phyloP scores from a whole-genome alignment of 306 rosid species.

The Potentilla sterilis region DNA sequence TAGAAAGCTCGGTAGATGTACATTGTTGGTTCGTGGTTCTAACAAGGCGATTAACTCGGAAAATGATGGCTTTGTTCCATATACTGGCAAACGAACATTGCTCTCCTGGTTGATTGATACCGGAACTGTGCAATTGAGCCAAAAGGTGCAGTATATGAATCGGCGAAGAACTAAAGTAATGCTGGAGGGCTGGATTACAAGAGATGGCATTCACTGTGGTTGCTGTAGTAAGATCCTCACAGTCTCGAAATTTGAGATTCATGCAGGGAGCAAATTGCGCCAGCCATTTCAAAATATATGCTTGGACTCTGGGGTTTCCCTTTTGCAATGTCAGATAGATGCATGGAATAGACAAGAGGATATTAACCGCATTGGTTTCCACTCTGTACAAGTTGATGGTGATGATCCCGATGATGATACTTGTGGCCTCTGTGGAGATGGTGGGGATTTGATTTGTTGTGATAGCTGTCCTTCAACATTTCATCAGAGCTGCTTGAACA shows the following conservation, averaged over 20 bases:
- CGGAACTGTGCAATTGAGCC: conserved; percentile 70
- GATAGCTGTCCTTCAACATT: conserved; percentile 97
- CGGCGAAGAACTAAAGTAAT: conserved; percentile 69
- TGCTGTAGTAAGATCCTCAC: conserved; percentile 97
- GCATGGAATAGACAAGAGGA: conserved; percentile 83
- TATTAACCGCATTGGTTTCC: conserved; percentile 55
- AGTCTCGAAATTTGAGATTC: conserved; percentile 87
- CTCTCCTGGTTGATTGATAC: conserved; percentile 94
- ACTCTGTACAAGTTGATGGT: conserved; percentile 67
- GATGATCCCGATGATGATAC: conserved; percentile 97
- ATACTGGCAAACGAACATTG: conserved; percentile 83
- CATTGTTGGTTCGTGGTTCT: conserved; percentile 78
- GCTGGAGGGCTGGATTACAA: conserved; percentile 95
- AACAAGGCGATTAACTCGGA: conserved; percentile 66
- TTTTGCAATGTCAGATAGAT: conserved; percentile 83
- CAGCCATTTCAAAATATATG: conserved; percentile 89
- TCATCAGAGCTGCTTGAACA: conserved; percentile 82
- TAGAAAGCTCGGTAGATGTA: conserved; percentile 71
- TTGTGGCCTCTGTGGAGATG: conserved; percentile 93
- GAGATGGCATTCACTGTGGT: conserved; percentile 92
- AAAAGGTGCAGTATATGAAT: conserved; percentile 83
- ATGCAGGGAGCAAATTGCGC: conserved; percentile 89
- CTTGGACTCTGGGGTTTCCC: conserved; percentile 90
- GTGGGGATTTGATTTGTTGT: conserved; percentile 94
- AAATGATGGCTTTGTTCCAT: conserved; percentile 82